phyloP scores from a whole-genome alignment of 768 basidiomycete genomes.

The Tricholoma hemisulphureum region DNA sequence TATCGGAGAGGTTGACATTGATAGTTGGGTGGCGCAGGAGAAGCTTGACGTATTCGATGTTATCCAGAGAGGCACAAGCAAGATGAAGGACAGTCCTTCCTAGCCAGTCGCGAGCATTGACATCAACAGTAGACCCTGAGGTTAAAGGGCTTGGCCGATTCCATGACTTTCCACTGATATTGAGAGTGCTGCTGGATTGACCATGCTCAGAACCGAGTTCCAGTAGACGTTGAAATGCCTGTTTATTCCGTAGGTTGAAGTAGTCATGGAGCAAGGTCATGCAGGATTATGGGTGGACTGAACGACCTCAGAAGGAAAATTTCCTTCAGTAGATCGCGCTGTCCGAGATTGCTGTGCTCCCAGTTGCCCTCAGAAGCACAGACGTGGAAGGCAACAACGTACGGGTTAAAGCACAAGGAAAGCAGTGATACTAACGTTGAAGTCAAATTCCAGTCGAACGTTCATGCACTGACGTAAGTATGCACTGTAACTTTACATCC shows the following conservation, averaged over 20 bases:
- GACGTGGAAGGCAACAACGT: slow-evolving; percentile 11
- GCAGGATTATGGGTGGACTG: slow-evolving; percentile 40
- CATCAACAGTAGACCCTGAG: slow-evolving; percentile 39
- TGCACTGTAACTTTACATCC: too few relatives aligned
- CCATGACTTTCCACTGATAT: slow-evolving; percentile 59
- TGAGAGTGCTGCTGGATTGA: slow-evolving; percentile 31
- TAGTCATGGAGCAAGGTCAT: slow-evolving; percentile 83
- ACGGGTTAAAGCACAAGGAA: neutral
- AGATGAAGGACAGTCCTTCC: slow-evolving; percentile 83
- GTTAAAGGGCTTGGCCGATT: slow-evolving; percentile 43
- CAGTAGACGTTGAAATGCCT: slow-evolving; percentile 75
- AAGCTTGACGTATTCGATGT: slow-evolving; percentile 73
- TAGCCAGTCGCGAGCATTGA: slow-evolving; percentile 70
- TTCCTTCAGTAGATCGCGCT: slow-evolving; percentile 27
- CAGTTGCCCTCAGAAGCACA: slow-evolving; percentile 17
- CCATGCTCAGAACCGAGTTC: slow-evolving; percentile 45
- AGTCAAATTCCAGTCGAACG: slow-evolving; percentile 1
- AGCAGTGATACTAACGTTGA: neutral
- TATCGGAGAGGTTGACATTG: slow-evolving; percentile 77
- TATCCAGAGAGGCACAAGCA: slow-evolving; percentile 65
- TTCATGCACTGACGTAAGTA: neutral
- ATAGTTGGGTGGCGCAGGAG: slow-evolving; percentile 73
- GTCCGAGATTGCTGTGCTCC: slow-evolving; percentile 22
- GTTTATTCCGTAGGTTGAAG: slow-evolving; percentile 68
- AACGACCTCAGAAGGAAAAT: slow-evolving; percentile 37